A percentile compares a stretch with the other conserved stretches of the same genome.
These are phyloP conservation scores for Orbilia javanica DNA, from an alignment of 2,329 filamentous ascomycete species.

Conservation along the genomic window DNA sequence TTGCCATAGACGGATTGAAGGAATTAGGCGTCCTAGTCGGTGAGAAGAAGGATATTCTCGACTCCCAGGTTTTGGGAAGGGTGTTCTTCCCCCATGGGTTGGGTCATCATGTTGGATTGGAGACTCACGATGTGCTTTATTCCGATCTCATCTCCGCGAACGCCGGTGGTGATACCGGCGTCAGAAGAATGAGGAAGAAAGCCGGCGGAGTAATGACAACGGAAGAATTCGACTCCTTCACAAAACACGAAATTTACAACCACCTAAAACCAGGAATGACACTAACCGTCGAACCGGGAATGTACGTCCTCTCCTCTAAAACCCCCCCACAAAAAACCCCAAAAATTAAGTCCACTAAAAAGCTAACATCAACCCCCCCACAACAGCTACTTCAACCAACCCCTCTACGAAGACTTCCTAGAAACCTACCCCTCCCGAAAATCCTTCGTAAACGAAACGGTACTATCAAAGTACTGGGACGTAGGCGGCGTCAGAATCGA, in stretches of 20 bases:
- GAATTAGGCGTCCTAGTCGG: slow-evolving; percentile 78
- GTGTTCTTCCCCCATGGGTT: slow-evolving; percentile 76
- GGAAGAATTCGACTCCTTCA: slow-evolving; percentile 42
- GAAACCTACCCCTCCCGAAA: slow-evolving; percentile 70
- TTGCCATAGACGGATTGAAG: slow-evolving; percentile 79
- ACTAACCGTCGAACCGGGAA: slow-evolving; percentile 83
- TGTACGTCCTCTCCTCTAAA: slow-evolving; percentile 68
- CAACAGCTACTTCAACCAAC: slow-evolving; percentile 77
- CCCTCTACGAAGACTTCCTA: slow-evolving; percentile 79
- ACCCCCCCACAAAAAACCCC: not conserved
- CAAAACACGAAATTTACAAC: slow-evolving; percentile 42
- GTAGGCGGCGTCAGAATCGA: slow-evolving; percentile 94
- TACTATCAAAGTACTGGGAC: slow-evolving; percentile 77
- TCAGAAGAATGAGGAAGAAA: slow-evolving; percentile 69
- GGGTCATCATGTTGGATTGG: slow-evolving; percentile 75
- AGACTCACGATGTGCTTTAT: slow-evolving; percentile 71
- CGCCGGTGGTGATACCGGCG: not conserved
- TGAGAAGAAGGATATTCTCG: slow-evolving; percentile 71
- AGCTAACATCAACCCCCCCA: no score
- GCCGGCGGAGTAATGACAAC: slow-evolving; percentile 78
- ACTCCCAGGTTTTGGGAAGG: slow-evolving; percentile 69
- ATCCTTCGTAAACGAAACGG: slow-evolving; percentile 74
- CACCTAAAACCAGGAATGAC: slow-evolving; percentile 74
- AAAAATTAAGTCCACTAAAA: not conserved
- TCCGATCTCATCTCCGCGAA: slow-evolving; percentile 35